Evolutionary conservation across 495 filamentous ascomycete species (phyloP), one percentile per base, ranked within the genome.

Genomic region (Aspergillus carlsbadensis): DNA sequence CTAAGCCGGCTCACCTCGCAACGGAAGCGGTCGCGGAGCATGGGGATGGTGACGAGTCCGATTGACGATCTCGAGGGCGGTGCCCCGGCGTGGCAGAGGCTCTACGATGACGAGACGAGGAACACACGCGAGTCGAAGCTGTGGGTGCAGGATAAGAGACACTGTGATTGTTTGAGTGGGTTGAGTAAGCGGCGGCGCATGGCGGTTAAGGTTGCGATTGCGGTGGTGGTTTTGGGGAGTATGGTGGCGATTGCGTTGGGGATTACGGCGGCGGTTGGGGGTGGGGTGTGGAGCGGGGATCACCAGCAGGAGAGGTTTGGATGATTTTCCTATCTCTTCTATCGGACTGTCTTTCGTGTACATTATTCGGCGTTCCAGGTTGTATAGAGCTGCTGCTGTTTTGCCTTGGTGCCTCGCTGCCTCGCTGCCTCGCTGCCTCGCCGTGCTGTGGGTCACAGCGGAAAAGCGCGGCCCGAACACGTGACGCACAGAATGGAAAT

Each of bases 161-260:
- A 57, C 26, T 65, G 66, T 5, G 65, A 66, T 31, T 78, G 72
- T 34, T 26, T 78, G 58, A 50, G 59, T 10, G 68, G 64, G 3
- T 59, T 87, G 62, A 77, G 61, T 34, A 77, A 68, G 61, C 75
- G 68, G 61, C 81, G 85, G 61, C 73, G 72, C 24, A 65, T 85
- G 50, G 65, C 64, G 14, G 60, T 80, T 21, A 82, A 87, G 63
- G 70, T 80, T 6, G 59, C 78, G 18, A 74, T 87, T 37, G 83
- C 81, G 0, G 56, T 87, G 15, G 50, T 85, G 18, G 72, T 83
- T 4, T 66, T 87, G n/a, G 85, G 78, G 3, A 72, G 73, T 20
- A 84, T 84, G 62, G 78, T 86, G 13, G 84, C 79, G 1, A 73
- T 88, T 41, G 84, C 83, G 20, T 60, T 88, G 54, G 85, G 85